These are phyloP conservation scores for Phytophthora hybrid DNA, from an alignment of 352 stramenopile species.

Conservation along the genomic window DNA sequence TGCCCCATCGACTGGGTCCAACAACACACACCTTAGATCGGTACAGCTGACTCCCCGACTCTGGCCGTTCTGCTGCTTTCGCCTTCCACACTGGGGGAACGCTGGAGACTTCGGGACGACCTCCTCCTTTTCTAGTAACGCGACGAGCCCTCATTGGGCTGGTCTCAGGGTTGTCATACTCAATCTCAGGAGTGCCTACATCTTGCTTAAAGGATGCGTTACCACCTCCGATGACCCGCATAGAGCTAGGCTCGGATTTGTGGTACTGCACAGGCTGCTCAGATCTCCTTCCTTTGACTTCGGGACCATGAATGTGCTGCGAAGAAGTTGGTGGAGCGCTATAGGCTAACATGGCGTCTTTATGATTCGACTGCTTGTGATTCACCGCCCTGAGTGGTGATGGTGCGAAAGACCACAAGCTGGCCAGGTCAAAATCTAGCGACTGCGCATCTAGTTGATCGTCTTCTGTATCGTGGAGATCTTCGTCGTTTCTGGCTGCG, in stretches of 20 bases:
- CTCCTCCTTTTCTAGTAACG: background rate
- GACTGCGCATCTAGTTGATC: background rate
- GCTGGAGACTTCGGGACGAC: background rate
- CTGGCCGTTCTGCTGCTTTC: background rate
- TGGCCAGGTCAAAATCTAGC: background rate
- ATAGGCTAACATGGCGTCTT: background rate
- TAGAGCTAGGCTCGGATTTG: background rate
- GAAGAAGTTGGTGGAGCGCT: background rate
- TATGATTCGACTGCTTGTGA: background rate
- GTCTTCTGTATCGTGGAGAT: background rate
- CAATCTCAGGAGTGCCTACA: background rate
- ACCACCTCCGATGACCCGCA: background rate
- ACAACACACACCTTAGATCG: conserved; percentile 44
- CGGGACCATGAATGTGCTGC: background rate
- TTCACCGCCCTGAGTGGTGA: background rate
- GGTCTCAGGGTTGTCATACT: background rate
- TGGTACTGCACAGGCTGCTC: background rate
- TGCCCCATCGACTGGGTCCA: conserved; percentile 41
- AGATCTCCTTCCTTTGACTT: background rate
- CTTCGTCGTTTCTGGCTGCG: background rate
- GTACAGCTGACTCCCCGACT: conserved; percentile 12
- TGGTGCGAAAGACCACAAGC: background rate
- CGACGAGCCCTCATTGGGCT: conserved; percentile 1
- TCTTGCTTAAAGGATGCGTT: background rate
- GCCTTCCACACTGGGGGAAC: background rate